Percentiles rank a stretch among this genome's conserved stretches.
Conservation (phyloP, 2,329 filamentous ascomycete genomes). For the Ascochyta viciae-villosae region DNA sequence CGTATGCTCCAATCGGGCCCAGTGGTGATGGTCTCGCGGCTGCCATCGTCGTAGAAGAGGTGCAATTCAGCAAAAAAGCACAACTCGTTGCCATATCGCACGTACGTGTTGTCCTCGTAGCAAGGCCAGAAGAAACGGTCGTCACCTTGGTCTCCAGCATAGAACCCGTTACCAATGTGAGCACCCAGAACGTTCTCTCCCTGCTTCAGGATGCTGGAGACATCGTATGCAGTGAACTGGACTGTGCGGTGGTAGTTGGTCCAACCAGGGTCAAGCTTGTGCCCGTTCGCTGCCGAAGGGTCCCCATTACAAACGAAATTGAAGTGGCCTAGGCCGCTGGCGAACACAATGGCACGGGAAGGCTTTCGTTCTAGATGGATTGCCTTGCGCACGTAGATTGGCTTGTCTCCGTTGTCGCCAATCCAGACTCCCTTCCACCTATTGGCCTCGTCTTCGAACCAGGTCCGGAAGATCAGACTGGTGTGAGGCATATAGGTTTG, state of each 20-base stretch:
- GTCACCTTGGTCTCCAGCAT: slow-evolving; percentile 52
- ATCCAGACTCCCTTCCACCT: slow-evolving; percentile 54
- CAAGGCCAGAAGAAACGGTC: slow-evolving; percentile 55
- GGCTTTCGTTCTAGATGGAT: slow-evolving; percentile 41
- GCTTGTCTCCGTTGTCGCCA: slow-evolving; percentile 51
- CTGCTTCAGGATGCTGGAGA: slow-evolving; percentile 43
- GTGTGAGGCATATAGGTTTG: slow-evolving; percentile 54
- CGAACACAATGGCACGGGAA: slow-evolving; percentile 45
- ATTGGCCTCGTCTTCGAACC: slow-evolving; percentile 52
- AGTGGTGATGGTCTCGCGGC: slow-evolving; percentile 46
- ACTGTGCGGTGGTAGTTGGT: slow-evolving; percentile 52
- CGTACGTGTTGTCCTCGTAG: slow-evolving; percentile 54
- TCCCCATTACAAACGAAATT: slow-evolving; percentile 49
- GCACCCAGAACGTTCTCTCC: slow-evolving; percentile 49
- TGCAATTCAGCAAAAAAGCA: slow-evolving; percentile 53
- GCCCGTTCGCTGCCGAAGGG: slow-evolving; percentile 42
- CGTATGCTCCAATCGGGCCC: slow-evolving; percentile 50
- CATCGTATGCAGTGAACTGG: slow-evolving; percentile 55
- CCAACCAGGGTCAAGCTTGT: slow-evolving; percentile 46
- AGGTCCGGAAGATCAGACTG: slow-evolving; percentile 52
- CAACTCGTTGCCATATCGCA: slow-evolving; percentile 44
- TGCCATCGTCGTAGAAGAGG: slow-evolving; percentile 48
- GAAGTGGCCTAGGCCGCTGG: slow-evolving; percentile 52
- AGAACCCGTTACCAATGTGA: slow-evolving; percentile 54
- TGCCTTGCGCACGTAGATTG: slow-evolving; percentile 49